A percentile compares a stretch with the other conserved stretches of the same genome.
These are phyloP conservation scores for Umbelopsis vinacea DNA, from an alignment of 192 early-diverging fungal genomes.

Conservation along the genomic window DNA sequence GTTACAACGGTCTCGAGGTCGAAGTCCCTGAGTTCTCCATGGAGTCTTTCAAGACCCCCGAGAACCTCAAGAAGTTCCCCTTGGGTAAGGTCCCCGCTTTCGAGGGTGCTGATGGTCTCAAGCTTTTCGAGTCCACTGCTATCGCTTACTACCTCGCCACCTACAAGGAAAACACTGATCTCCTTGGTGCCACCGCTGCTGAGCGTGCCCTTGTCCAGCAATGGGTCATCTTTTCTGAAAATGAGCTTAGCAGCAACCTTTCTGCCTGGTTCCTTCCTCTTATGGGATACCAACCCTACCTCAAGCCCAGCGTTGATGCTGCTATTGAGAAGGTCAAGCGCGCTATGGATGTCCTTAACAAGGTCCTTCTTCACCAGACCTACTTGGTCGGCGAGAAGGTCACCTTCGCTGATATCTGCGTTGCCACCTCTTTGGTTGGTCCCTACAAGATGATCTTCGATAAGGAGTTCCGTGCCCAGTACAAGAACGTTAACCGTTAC, in stretches of 20 bases:
- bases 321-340: constrained; percentile 70
- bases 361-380: constrained; percentile 81
- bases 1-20: constrained; percentile 76
- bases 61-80: constrained; percentile 92
- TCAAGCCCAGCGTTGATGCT: constrained; percentile 67
- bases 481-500: constrained; percentile 91
- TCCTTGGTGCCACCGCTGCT: constrained; percentile 60
- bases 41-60: constrained; percentile 74
- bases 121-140: constrained; percentile 81
- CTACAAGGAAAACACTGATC: constrained; percentile 51
- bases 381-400: constrained; percentile 94
- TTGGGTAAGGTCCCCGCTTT: constrained; percentile 90
- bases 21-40: constrained; percentile 66
- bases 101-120: constrained; percentile 79
- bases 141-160: constrained; percentile 85
- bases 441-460: constrained; percentile 67
- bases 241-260: constrained; percentile 53
- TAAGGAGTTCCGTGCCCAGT: constrained; percentile 77
- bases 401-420: constrained; percentile 88
- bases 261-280: constrained; percentile 50
- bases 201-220: constrained; percentile 71
- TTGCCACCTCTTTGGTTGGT: constrained; percentile 58
- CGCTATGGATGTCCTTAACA: constrained; percentile 74
- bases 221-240: constrained; percentile 67
- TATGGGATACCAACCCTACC: constrained; percentile 40